Evolutionary conservation across 75 land plant genomes (phyloP).

Genomic region (Cupressus sempervirens): DNA sequence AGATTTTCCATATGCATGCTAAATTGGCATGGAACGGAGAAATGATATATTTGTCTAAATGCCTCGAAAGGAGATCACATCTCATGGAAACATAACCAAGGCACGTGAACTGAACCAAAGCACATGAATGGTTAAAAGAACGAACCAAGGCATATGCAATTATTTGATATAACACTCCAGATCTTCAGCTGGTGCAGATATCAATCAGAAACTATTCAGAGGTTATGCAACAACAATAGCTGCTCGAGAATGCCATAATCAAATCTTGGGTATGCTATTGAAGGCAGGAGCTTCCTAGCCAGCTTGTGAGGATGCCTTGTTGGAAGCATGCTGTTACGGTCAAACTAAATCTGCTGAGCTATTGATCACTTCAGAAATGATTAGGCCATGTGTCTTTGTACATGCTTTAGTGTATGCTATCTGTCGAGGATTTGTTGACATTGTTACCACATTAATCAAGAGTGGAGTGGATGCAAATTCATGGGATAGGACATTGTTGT

Average conservation of each 20-base stretch:
- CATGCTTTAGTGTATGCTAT: slow-evolving; percentile 69
- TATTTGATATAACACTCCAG: too few species aligned
- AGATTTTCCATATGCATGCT: too few species aligned
- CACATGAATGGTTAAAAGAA: too few species aligned
- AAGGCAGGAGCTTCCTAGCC: slow-evolving; percentile 56
- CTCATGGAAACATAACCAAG: too few species aligned
- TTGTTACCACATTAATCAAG: slow-evolving; percentile 64
- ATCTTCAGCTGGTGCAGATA: slow-evolving; percentile 67
- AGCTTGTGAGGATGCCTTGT: slow-evolving; percentile 79
- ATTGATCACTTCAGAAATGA: too few species aligned
- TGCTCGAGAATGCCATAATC: slow-evolving; percentile 58
- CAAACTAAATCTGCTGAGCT: slow-evolving; percentile 40
- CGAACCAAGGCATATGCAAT: too few species aligned
- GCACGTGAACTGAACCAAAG: too few species aligned
- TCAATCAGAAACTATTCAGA: slow-evolving; percentile 69
- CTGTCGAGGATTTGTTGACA: slow-evolving; percentile 61
- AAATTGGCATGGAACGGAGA: too few species aligned
- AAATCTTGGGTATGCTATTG: slow-evolving; percentile 42
- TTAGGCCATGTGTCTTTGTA: slow-evolving; percentile 45
- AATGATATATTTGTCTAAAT: too few species aligned
- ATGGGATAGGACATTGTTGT: slow-evolving; percentile 54
- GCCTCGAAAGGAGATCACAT: too few species aligned
- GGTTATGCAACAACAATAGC: slow-evolving; percentile 85
- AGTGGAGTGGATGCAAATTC: slow-evolving; percentile 75
- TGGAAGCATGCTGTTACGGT: slow-evolving; percentile 61